Conservation (phyloP, 176 grass and related monocot genomes). For the Poa annua region DNA sequence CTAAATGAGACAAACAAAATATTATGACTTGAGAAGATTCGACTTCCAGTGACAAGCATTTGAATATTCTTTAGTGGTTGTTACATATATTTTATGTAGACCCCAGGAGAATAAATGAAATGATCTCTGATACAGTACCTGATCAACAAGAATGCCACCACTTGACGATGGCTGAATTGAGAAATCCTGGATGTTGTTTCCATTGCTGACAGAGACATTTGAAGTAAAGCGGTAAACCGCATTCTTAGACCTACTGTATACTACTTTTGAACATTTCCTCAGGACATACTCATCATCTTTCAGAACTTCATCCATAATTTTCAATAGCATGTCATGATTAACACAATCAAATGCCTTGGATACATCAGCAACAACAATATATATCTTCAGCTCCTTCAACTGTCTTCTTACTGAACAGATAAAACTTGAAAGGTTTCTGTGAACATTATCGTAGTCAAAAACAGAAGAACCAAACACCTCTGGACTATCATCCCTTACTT, state of each 20-base stretch:
- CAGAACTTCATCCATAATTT: slow-evolving; percentile 62
- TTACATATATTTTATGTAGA: slow-evolving; percentile 8
- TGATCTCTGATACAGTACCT: slow-evolving; percentile 59
- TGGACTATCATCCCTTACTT: slow-evolving; percentile 62
- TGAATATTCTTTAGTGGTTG: slow-evolving; percentile 2
- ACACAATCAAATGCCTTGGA: slow-evolving; percentile 88
- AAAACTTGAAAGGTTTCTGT: slow-evolving; percentile 64
- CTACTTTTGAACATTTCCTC: slow-evolving; percentile 59
- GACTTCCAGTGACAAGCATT: neutral
- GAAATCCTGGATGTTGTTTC: slow-evolving; percentile 38
- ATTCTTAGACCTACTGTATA: slow-evolving; percentile 50
- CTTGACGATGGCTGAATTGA: slow-evolving; percentile 65
- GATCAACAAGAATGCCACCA: slow-evolving; percentile 70
- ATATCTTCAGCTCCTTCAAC: slow-evolving; percentile 52
- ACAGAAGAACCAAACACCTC: slow-evolving; percentile 90
- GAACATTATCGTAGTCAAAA: slow-evolving; percentile 80
- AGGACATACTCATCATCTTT: slow-evolving; percentile 60
- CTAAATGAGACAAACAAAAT: neutral
- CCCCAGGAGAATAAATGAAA: slow-evolving; percentile 18
- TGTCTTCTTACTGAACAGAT: slow-evolving; percentile 53
- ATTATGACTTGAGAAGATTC: slow-evolving; percentile 15
- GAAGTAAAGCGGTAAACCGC: slow-evolving; percentile 50
- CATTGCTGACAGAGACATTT: slow-evolving; percentile 49
- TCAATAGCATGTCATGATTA: slow-evolving; percentile 64
- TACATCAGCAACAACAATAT: slow-evolving; percentile 93